A percentile compares a stretch with the other conserved stretches of the same genome.
Evolutionary conservation across 2,329 filamentous ascomycete species (phyloP).

Genomic region (Fusarium oligoseptatum): DNA sequence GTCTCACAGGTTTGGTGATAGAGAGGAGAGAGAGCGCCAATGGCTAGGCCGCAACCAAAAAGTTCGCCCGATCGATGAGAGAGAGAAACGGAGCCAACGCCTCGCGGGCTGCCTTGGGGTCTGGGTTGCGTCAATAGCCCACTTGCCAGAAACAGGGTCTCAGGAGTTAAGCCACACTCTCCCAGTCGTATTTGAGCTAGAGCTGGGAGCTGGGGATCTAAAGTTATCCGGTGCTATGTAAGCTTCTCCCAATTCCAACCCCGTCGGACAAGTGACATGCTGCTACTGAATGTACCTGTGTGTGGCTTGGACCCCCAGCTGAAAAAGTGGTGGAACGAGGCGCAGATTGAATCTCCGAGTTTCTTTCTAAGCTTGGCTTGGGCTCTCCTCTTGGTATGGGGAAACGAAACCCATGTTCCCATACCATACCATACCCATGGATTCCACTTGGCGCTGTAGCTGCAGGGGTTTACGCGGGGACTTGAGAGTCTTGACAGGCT

Average conservation of each 20-base stretch:
- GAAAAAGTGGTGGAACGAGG: not conserved
- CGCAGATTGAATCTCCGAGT: not conserved
- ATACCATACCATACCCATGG: not conserved
- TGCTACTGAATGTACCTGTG: not conserved
- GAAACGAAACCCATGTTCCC: not conserved
- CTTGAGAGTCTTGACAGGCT: not conserved
- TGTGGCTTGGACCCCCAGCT: not conserved
- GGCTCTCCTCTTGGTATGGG: not conserved
- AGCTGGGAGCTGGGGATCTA: not conserved
- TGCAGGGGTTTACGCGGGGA: slow-evolving; percentile 1
- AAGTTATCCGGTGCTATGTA: not conserved
- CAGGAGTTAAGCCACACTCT: not conserved
- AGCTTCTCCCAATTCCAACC: not conserved
- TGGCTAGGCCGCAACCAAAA: slow-evolving; percentile 5
- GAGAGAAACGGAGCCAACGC: slow-evolving; percentile 24
- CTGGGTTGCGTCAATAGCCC: slow-evolving; percentile 1
- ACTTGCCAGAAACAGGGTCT: slow-evolving; percentile 32
- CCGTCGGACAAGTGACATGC: slow-evolving; percentile 1
- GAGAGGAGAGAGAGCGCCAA: not conserved
- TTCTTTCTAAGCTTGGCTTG: not conserved
- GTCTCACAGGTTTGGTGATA: not conserved
- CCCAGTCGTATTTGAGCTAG: not conserved
- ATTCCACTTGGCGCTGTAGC: not conserved
- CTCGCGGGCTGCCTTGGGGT: slow-evolving; percentile 31
- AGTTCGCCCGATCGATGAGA: not conserved